Conservation (phyloP, 2,329 filamentous ascomycete species). For the Sarocladiaceae sp. region DNA sequence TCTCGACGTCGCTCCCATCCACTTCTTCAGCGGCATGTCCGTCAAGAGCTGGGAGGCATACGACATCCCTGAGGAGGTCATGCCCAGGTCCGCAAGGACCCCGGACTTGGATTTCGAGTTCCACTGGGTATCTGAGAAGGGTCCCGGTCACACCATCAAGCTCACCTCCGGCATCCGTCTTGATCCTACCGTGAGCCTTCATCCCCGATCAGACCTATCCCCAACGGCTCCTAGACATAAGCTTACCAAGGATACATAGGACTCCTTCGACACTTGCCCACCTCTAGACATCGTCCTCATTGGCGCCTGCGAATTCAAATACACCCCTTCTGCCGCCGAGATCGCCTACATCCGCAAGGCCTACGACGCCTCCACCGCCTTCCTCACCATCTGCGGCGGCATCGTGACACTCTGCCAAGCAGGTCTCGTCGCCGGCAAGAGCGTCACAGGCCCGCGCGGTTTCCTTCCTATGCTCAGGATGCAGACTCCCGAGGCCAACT, state of each 20-base stretch:
- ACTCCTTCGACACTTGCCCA: slow-evolving; percentile 32
- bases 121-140: slow-evolving; percentile 27
- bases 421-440: slow-evolving; percentile 31
- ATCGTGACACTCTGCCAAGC: slow-evolving; percentile 24
- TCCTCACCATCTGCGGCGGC: slow-evolving; percentile 34
- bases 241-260: slow-evolving; percentile 16
- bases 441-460: slow-evolving; percentile 27
- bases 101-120: slow-evolving; percentile 21
- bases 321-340: slow-evolving; percentile 26
- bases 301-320: slow-evolving; percentile 25
- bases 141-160: slow-evolving; percentile 11
- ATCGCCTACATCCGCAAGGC: slow-evolving; percentile 29
- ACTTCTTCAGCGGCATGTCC: slow-evolving; percentile 20
- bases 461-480: slow-evolving; percentile 21
- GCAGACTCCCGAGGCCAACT: slow-evolving; percentile 23
- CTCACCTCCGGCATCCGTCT: slow-evolving; percentile 23
- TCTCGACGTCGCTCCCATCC: slow-evolving; percentile 28
- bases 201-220: background rate
- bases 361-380: slow-evolving; percentile 27
- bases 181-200: slow-evolving; percentile 21
- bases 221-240: background rate
- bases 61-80: slow-evolving; percentile 13
- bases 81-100: slow-evolving; percentile 9
- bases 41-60: slow-evolving; percentile 13
- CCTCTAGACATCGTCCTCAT: slow-evolving; percentile 34